These are phyloP conservation scores for Vigna radiata DNA, from an alignment of 306 rosid genomes.

Conservation along the genomic window DNA sequence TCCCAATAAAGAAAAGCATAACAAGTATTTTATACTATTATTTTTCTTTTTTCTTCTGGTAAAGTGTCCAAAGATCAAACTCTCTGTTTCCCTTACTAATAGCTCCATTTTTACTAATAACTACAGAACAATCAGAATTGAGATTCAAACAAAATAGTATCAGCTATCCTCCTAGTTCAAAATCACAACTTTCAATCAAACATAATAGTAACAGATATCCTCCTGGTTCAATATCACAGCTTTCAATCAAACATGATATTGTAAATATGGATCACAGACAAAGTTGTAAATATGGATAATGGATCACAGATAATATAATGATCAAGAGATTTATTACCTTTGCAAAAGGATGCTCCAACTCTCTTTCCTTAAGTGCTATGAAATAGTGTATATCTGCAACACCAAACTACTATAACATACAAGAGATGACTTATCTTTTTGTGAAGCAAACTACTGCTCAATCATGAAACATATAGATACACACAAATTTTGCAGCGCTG, in stretches of 20 bases:
- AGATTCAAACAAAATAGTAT: background rate
- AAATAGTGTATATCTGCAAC: background rate
- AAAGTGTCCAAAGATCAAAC: background rate
- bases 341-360: constrained; percentile 9
- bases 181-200: background rate
- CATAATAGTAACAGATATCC: too few species aligned
- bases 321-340: background rate
- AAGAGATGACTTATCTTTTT: background rate
- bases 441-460: background rate
- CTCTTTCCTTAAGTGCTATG: background rate
- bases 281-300: too few species aligned
- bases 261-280: too few species aligned
- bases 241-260: too few species aligned
- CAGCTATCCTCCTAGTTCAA: too few species aligned
- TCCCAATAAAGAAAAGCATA: background rate
- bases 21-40: background rate
- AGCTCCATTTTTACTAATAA: background rate
- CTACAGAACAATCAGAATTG: background rate
- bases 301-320: background rate
- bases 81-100: background rate
- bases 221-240: too few species aligned
- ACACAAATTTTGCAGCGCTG: background rate
- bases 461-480: background rate
- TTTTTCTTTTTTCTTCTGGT: background rate
- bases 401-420: background rate